phyloP scores from a whole-genome alignment of 2,329 filamentous ascomycete genomes.

The Penicillium olsonii region DNA sequence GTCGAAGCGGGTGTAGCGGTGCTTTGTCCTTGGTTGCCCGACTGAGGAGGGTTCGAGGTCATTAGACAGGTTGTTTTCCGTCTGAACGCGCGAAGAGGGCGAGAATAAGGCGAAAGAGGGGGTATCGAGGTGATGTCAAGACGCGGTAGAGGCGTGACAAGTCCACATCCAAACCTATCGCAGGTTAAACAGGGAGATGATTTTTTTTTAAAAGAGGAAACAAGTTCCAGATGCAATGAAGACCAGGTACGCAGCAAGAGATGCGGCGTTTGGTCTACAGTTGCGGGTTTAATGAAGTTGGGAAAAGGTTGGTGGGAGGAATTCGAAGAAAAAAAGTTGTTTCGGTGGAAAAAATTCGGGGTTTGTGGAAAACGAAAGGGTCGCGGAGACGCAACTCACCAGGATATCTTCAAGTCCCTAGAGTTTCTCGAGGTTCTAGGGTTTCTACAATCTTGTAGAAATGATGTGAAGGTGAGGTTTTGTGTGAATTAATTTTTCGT shows the following conservation, averaged over 20 bases:
- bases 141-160: slow-evolving; percentile 22
- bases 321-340: slow-evolving; percentile 27
- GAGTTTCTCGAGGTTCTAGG: not conserved
- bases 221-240: slow-evolving; percentile 22
- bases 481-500: too few relatives aligned
- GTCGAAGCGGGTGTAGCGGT: slow-evolving; percentile 42
- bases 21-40: slow-evolving; percentile 52
- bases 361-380: slow-evolving; percentile 17
- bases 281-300: slow-evolving; percentile 10
- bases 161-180: slow-evolving; percentile 29
- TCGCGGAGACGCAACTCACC: slow-evolving; percentile 10
- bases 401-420: slow-evolving; percentile 5
- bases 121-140: slow-evolving; percentile 26
- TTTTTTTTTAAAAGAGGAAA: slow-evolving; percentile 18
- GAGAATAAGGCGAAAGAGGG: slow-evolving; percentile 2
- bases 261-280: slow-evolving; percentile 24
- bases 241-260: slow-evolving; percentile 23
- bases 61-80: slow-evolving; percentile 54
- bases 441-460: not conserved
- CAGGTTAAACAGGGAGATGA: too few relatives aligned
- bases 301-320: slow-evolving; percentile 20
- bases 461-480: not conserved
- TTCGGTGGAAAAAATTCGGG: slow-evolving; percentile 24
- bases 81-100: slow-evolving; percentile 26
- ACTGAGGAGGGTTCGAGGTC: slow-evolving; percentile 57